Evolutionary conservation across 2,329 filamentous ascomycete genomes (phyloP).

Genomic region (Ustilaginoidea virens): DNA sequence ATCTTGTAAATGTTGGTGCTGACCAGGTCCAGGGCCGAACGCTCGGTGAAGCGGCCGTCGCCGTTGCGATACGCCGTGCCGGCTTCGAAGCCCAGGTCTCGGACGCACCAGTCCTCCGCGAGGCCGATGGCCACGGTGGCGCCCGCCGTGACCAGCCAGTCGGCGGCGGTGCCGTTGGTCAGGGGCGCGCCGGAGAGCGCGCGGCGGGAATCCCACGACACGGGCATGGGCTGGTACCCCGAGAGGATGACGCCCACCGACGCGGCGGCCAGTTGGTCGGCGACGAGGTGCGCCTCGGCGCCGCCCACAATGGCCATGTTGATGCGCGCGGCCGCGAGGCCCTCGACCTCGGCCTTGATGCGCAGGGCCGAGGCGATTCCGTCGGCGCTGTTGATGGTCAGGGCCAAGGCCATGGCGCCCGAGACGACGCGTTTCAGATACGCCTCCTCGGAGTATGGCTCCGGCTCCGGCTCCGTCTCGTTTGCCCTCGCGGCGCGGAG

Average conservation of each 20-base stretch:
- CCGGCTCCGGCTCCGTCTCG: slow-evolving; percentile 13
- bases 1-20: slow-evolving; percentile 41
- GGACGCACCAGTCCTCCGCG: slow-evolving; percentile 45
- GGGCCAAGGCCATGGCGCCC: slow-evolving; percentile 36
- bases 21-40: slow-evolving; percentile 40
- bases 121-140: slow-evolving; percentile 43
- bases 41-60: slow-evolving; percentile 33
- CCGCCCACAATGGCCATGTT: slow-evolving; percentile 44
- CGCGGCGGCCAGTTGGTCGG: slow-evolving; percentile 39
- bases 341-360: slow-evolving; percentile 41
- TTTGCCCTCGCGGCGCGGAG: slow-evolving; percentile 28
- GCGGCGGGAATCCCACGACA: slow-evolving; percentile 44
- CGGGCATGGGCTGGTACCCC: slow-evolving; percentile 39
- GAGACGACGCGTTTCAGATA: slow-evolving; percentile 38
- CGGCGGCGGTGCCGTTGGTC: slow-evolving; percentile 47
- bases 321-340: slow-evolving; percentile 20
- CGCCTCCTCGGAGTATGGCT: slow-evolving; percentile 30
- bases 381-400: slow-evolving; percentile 48
- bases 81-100: slow-evolving; percentile 43
- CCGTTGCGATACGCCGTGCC: slow-evolving; percentile 44
- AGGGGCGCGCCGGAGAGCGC: slow-evolving; percentile 48
- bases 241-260: slow-evolving; percentile 43
- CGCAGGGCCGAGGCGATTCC: slow-evolving; percentile 42
- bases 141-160: slow-evolving; percentile 40
- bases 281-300: slow-evolving; percentile 46